Conservation (phyloP, 2,329 filamentous ascomycete species). For the Zalaria sp. region DNA sequence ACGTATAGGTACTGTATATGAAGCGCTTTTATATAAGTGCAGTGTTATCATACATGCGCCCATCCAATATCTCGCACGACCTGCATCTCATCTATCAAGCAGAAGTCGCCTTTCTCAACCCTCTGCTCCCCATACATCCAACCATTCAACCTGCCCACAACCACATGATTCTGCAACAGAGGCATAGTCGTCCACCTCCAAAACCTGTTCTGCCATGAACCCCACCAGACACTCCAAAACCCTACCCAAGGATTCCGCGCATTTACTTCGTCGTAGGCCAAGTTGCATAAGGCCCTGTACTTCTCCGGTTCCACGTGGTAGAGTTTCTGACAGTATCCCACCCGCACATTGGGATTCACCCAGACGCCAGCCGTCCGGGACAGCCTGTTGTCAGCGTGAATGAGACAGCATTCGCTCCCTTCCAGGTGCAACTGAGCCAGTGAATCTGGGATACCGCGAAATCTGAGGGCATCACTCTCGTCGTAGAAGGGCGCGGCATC, state of each 20-base stretch:
- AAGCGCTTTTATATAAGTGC: no score
- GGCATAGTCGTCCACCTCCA: slow-evolving; percentile 29
- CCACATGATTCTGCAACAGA: slow-evolving; percentile 14
- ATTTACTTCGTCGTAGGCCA: slow-evolving; percentile 2
- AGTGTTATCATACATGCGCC: slow-evolving; percentile 12
- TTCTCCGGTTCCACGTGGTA: slow-evolving; percentile 34
- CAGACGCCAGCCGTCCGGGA: slow-evolving; percentile 42
- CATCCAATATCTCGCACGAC: slow-evolving; percentile 13
- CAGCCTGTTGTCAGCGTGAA: slow-evolving; percentile 56
- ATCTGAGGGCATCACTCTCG: slow-evolving; percentile 31
- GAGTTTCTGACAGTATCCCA: slow-evolving; percentile 41
- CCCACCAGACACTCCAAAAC: slow-evolving; percentile 33
- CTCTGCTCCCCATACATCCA: slow-evolving; percentile 8
- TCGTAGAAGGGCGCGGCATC: slow-evolving; percentile 41
- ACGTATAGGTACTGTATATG: no score
- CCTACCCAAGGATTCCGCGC: slow-evolving; percentile 31
- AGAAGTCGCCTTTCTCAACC: slow-evolving; percentile 18
- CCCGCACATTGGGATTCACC: slow-evolving; percentile 55
- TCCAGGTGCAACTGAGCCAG: slow-evolving; percentile 51
- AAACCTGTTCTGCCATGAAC: slow-evolving; percentile 45
- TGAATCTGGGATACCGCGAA: slow-evolving; percentile 49
- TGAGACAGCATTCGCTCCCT: slow-evolving; percentile 66
- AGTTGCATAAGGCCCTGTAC: slow-evolving; percentile 8
- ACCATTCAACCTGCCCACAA: slow-evolving; percentile 9
- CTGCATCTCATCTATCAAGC: slow-evolving; percentile 16